Conservation (phyloP, 306 rosid species). For the Prunus kanzakura region DNA sequence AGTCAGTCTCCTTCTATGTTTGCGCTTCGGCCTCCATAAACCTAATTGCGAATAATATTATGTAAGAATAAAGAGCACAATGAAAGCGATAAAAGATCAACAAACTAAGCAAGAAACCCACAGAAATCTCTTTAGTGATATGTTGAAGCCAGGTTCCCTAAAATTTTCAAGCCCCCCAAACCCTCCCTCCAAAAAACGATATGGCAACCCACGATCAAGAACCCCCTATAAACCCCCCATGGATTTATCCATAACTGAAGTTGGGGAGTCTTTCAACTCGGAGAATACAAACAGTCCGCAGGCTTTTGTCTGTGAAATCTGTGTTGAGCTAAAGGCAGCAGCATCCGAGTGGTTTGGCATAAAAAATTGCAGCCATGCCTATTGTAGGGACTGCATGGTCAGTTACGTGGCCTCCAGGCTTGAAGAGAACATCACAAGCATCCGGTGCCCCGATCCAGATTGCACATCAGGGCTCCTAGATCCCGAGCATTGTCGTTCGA, state of each 20-base stretch:
- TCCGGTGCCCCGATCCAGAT: constrained; percentile 6
- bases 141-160: no score
- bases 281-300: neutral
- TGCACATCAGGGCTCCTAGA: constrained; percentile 10
- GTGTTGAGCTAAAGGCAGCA: constrained; percentile 3
- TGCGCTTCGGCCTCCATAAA: no score
- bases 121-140: no score
- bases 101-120: no score
- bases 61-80: no score
- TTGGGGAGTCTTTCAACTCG: neutral
- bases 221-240: no score
- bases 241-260: neutral
- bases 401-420: constrained; percentile 44
- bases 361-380: constrained; percentile 39
- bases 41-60: no score
- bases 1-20: no score
- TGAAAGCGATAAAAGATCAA: no score
- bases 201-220: no score
- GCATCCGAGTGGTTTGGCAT: neutral
- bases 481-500: constrained; percentile 27
- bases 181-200: no score
- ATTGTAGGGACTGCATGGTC: constrained; percentile 44
- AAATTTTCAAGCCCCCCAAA: no score
- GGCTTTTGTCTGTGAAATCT: constrained; percentile 21
- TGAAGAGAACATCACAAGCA: constrained; percentile 15